These are phyloP conservation scores for Tricholoma hemisulphureum DNA, from an alignment of 768 basidiomycete genomes.

Conservation along the genomic window DNA sequence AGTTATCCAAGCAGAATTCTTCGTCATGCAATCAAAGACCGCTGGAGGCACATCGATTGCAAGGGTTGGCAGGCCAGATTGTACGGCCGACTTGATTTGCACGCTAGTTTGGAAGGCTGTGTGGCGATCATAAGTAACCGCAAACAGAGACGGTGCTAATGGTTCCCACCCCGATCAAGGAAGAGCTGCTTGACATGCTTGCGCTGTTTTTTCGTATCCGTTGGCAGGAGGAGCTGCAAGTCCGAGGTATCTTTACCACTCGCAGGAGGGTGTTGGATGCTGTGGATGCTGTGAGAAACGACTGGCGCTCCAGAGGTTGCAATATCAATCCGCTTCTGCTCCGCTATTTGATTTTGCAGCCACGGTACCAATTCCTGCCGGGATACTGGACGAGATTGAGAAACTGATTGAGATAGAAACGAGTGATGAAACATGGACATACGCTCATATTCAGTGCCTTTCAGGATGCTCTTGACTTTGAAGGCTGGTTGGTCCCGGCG, in stretches of 20 bases:
- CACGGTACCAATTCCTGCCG: slow-evolving; percentile 71
- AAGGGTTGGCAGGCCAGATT: slow-evolving; percentile 63
- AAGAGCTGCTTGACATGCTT: slow-evolving; percentile 71
- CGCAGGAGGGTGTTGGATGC: slow-evolving; percentile 30
- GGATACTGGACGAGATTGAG: slow-evolving; percentile 32
- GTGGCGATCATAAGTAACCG: background rate
- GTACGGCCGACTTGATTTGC: slow-evolving; percentile 57
- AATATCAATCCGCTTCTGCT: slow-evolving; percentile 74
- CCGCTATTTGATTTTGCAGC: slow-evolving; percentile 74
- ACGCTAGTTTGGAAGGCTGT: slow-evolving; percentile 63
- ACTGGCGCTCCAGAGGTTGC: slow-evolving; percentile 57
- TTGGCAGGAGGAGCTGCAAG: slow-evolving; percentile 65
- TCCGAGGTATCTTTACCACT: slow-evolving; percentile 35
- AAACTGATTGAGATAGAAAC: background rate
- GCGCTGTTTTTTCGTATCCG: slow-evolving; percentile 71
- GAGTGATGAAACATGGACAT: slow-evolving; percentile 16
- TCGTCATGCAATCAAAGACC: slow-evolving; percentile 63
- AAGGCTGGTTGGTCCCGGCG: slow-evolving; percentile 66
- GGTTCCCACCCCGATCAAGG: slow-evolving; percentile 57
- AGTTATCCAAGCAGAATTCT: slow-evolving; percentile 59
- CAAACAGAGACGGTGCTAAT: background rate
- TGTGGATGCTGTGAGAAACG: slow-evolving; percentile 42
- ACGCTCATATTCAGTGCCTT: slow-evolving; percentile 76
- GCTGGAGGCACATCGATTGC: slow-evolving; percentile 64
- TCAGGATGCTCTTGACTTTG: slow-evolving; percentile 81